Evolutionary conservation across 352 stramenopile species (phyloP).

Genomic region (Blastocystis sp.): DNA sequence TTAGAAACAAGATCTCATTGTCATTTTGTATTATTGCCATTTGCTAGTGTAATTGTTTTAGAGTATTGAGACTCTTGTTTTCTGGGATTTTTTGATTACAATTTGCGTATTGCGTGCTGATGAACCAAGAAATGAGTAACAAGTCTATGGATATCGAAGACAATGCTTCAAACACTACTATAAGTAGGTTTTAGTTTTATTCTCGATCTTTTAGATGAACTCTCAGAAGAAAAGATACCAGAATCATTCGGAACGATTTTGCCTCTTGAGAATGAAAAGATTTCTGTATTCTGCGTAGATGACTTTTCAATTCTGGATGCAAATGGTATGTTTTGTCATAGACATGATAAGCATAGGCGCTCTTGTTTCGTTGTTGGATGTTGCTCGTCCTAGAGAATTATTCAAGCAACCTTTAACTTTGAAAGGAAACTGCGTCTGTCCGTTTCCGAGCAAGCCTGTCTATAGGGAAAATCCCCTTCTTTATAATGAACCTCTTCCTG

Average conservation of each 20-base stretch:
- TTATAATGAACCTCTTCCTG: neutral
- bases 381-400: neutral
- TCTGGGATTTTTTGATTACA: neutral
- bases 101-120: neutral
- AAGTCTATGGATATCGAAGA: neutral
- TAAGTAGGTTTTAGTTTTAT: neutral
- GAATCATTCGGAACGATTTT: neutral
- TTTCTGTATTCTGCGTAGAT: conserved; percentile 26
- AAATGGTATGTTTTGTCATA: neutral
- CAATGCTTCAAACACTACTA: neutral
- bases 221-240: conserved; percentile 16
- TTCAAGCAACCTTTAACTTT: neutral
- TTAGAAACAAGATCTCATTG: neutral
- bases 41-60: neutral
- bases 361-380: neutral
- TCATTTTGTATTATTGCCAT: neutral
- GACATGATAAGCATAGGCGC: neutral
- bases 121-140: neutral
- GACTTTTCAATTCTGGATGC: conserved; percentile 8
- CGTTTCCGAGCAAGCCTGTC: neutral
- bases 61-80: neutral
- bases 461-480: neutral
- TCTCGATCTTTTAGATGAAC: neutral
- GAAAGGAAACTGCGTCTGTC: neutral
- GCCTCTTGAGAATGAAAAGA: neutral